Evolutionary conservation across 1,284 basidiomycete genomes (phyloP), one percentile per base, ranked within the genome.

Genomic region (Tranzscheliella williamsii): DNA sequence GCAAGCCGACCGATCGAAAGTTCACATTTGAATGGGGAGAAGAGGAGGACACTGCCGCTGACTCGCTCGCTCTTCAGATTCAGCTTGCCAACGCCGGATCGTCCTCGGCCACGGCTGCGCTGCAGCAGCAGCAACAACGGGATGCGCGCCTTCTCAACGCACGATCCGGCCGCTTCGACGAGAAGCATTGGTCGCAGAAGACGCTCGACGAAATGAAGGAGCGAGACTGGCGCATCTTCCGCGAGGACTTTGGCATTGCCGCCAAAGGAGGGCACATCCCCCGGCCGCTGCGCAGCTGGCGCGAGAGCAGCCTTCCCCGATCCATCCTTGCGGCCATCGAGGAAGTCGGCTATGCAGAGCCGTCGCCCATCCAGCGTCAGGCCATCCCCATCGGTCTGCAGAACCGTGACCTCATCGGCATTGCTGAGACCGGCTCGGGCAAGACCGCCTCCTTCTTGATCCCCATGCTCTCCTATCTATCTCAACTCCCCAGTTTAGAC

Each of bases 361-460:
- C 94, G 1, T 91, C 89, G 23, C 87, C 94, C 2, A 97, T 99
- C 76, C 94, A 99, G 79, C 84, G 94, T 33, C 94, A 98, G 78
- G 94, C 95, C 6, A 97, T 98, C 55, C 94, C 94, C 8, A 96
- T 99, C 58, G 94, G 94, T 34, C 79, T 98, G 62, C 89, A 93
- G 77, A 93, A 94, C 73, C 84, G 94, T 39, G 94, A 99, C 78
- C 86, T 97, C 63, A 96, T 99, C 72, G 95, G 94, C 68, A 91
- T 98, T 47, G 95, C 94, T 52, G 94, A 99, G 80, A 98, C 95
- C 41, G 74, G 71, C 21, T 97, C 94, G 67, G 94, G 94, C 76
- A 98, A 98, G 82, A 98, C 94, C 13, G 94, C 93, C n/a, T 91
- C 93, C 2, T 98, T 97, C 79, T 91, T 97, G 53, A 94, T 98